phyloP scores from a whole-genome alignment of 2,329 filamentous ascomycete genomes.

The Nothopassalora personata region DNA sequence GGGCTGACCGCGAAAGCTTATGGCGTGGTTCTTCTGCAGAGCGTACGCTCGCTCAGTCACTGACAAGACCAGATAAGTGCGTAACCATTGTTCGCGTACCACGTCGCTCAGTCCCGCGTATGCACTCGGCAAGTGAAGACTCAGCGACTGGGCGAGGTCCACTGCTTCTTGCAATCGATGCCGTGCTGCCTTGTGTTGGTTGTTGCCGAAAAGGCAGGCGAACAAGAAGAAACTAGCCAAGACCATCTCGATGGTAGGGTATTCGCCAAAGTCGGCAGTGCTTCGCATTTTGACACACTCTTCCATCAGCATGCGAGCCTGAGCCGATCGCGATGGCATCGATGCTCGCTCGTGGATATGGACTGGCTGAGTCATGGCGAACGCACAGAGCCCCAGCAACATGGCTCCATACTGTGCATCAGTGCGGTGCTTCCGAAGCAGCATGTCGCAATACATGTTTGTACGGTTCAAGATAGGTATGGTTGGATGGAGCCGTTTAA shows the following conservation, averaged over 20 bases:
- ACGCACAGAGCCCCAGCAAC: slow-evolving; percentile 40
- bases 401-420: slow-evolving; percentile 42
- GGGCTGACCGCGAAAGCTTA: slow-evolving; percentile 39
- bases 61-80: slow-evolving; percentile 34
- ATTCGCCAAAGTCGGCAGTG: slow-evolving; percentile 35
- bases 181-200: slow-evolving; percentile 26
- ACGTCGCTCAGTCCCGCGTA: slow-evolving; percentile 36
- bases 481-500: slow-evolving; percentile 41
- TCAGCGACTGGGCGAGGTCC: slow-evolving; percentile 39
- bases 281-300: slow-evolving; percentile 42
- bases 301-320: slow-evolving; percentile 40
- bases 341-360: slow-evolving; percentile 38
- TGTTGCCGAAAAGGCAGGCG: slow-evolving; percentile 27
- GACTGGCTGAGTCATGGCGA: slow-evolving; percentile 42
- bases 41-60: slow-evolving; percentile 38
- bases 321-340: slow-evolving; percentile 27
- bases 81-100: slow-evolving; percentile 37
- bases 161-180: slow-evolving; percentile 28
- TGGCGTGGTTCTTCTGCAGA: slow-evolving; percentile 39
- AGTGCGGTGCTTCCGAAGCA: slow-evolving; percentile 39
- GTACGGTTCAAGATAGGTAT: slow-evolving; percentile 39
- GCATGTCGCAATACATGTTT: slow-evolving; percentile 39
- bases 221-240: slow-evolving; percentile 31
- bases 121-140: slow-evolving; percentile 37
- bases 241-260: slow-evolving; percentile 27